These are phyloP conservation scores for Neurospora sp. DNA, from an alignment of 495 filamentous ascomycete species.

Conservation along the genomic window DNA sequence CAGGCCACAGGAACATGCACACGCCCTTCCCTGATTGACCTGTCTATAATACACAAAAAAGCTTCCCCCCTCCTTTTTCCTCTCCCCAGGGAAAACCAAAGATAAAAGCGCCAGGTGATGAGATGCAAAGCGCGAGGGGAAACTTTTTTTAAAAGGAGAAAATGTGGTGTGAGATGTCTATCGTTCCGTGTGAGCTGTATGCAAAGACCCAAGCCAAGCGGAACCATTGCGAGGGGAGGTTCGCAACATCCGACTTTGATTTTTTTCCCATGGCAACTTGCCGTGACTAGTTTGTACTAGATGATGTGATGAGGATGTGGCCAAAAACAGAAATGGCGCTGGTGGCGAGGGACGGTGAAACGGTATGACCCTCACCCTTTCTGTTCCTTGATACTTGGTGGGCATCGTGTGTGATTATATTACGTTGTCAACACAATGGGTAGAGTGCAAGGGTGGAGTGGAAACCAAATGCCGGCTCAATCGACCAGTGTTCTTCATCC, in stretches of 20 bases:
- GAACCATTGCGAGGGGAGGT: not conserved
- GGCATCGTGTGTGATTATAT: constrained; percentile 14
- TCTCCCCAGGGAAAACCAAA: not conserved
- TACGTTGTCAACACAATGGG: constrained; percentile 10
- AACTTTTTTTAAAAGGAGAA: not conserved
- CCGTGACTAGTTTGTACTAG: not conserved
- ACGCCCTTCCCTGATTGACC: constrained; percentile 1
- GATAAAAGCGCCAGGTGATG: not conserved
- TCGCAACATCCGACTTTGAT: not conserved
- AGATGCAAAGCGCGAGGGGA: constrained; percentile 1
- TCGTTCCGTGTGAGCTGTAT: constrained; percentile 4
- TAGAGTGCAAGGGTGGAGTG: constrained; percentile 11
- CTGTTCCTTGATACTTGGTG: constrained; percentile 1
- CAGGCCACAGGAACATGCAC: not conserved
- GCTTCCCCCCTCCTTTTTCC: constrained; percentile 1
- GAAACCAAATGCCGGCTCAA: not conserved
- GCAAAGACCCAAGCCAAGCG: constrained; percentile 7
- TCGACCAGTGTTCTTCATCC: not conserved
- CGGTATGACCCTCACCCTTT: not conserved
- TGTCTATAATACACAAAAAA: constrained; percentile 14
- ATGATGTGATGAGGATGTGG: not conserved
- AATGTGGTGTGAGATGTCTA: constrained; percentile 8
- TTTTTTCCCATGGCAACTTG: not conserved
- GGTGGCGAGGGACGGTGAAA: not conserved
- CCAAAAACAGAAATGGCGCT: not conserved